Evolutionary conservation across 306 rosid species (phyloP).

Genomic region (Macrotyloma uniflorum): DNA sequence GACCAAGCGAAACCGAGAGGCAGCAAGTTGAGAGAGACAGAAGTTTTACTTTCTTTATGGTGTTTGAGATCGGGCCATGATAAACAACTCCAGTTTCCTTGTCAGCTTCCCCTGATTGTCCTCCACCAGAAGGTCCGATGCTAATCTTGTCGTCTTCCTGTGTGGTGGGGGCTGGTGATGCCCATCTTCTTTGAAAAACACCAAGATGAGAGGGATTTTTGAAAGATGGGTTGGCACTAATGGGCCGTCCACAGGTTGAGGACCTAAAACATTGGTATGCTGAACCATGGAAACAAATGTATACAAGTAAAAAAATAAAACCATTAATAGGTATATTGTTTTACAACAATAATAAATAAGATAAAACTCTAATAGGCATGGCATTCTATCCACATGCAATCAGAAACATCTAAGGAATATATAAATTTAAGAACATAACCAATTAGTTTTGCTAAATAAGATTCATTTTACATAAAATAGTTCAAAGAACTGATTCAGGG

Average conservation of each 20-base stretch:
- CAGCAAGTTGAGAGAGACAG: conserved; percentile 95
- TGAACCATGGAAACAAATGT: conserved; percentile 45
- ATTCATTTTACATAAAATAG: conserved; percentile 2
- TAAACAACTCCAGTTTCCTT: conserved; percentile 67
- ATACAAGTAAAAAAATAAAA: neutral
- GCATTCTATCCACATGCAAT: conserved; percentile 12
- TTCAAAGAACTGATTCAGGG: neutral
- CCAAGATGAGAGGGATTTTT: conserved; percentile 31
- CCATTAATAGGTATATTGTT: neutral
- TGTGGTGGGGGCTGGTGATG: conserved; percentile 54
- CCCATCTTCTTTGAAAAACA: conserved; percentile 69
- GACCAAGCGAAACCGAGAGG: conserved; percentile 87
- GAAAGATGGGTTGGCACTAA: conserved; percentile 38
- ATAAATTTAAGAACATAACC: conserved; percentile 4
- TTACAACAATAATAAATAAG: neutral
- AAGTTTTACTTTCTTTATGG: conserved; percentile 88
- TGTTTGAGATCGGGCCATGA: conserved; percentile 80
- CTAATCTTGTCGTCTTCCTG: conserved; percentile 79
- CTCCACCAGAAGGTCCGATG: conserved; percentile 75
- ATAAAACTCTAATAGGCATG: neutral
- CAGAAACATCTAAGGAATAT: neutral
- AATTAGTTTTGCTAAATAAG: conserved; percentile 6
- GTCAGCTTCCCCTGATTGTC: conserved; percentile 52
- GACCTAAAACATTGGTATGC: conserved; percentile 58
- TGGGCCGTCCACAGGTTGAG: conserved; percentile 32